phyloP scores from a whole-genome alignment of 169 alveolate species.

The Eimeria necatrix region DNA sequence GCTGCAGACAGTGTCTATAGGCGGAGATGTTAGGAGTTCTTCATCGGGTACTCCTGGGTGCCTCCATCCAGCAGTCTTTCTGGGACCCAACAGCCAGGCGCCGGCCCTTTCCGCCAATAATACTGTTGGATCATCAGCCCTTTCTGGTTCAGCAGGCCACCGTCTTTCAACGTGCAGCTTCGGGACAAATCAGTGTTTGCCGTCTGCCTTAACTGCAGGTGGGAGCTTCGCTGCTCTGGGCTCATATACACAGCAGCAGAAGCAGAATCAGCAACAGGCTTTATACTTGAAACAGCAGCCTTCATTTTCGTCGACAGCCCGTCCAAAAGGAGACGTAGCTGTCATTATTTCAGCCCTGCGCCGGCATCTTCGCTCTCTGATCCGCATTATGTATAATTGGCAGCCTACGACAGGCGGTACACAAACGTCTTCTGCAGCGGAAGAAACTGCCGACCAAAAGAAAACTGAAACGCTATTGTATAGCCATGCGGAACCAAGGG shows the following conservation, averaged over 20 bases:
- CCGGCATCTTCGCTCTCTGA: constrained; percentile 50
- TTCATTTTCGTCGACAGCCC: background rate
- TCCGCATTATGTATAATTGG: constrained; percentile 30
- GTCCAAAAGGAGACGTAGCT: background rate
- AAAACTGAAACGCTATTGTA: background rate
- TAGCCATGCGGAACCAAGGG: background rate
- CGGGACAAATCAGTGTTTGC: background rate
- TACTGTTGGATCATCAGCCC: constrained; percentile 33
- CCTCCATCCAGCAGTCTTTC: constrained; percentile 1
- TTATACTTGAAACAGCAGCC: background rate
- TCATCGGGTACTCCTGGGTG: constrained; percentile 20
- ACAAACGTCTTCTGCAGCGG: background rate
- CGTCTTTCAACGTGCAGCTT: background rate
- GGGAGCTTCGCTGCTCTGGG: background rate
- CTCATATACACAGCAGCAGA: constrained; percentile 2
- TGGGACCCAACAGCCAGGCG: constrained; percentile 22
- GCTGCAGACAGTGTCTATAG: constrained; percentile 26
- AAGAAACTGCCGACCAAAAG: background rate
- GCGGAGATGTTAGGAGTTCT: constrained; percentile 15
- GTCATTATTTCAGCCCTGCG: constrained; percentile 51
- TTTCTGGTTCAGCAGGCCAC: constrained; percentile 21
- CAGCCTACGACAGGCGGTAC: background rate
- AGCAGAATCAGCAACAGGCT: constrained; percentile 48
- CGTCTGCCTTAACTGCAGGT: constrained; percentile 7
- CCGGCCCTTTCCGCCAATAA: constrained; percentile 6